A percentile compares a stretch with the other conserved stretches of the same genome.
These are phyloP conservation scores for Fusarium chaquense DNA, from an alignment of 2,329 filamentous ascomycete species.

Conservation along the genomic window DNA sequence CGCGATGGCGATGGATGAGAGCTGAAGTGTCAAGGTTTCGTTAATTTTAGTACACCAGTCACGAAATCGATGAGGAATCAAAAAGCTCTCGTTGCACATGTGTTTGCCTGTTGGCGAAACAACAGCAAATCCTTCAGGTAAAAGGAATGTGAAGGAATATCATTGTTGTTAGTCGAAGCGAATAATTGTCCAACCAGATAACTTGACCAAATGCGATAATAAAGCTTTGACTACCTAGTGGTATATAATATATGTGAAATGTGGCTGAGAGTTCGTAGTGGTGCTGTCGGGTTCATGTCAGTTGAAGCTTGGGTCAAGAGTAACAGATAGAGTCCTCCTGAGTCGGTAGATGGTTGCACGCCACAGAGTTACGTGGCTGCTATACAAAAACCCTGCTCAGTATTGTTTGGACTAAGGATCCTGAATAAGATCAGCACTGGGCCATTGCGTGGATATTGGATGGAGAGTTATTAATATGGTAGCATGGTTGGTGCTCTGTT, in stretches of 20 bases:
- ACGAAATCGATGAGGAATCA: not conserved
- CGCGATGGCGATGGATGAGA: not conserved
- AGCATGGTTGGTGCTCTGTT: constrained; percentile 18
- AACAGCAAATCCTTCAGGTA: constrained; percentile 24
- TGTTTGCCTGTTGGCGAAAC: constrained; percentile 20
- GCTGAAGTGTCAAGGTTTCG: not conserved
- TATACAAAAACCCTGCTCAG: constrained; percentile 26
- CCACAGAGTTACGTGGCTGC: constrained; percentile 27
- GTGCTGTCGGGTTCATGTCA: constrained; percentile 8
- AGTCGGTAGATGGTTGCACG: constrained; percentile 21
- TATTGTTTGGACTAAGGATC: constrained; percentile 28
- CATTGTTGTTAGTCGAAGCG: not conserved
- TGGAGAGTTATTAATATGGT: constrained; percentile 12
- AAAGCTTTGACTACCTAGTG: not conserved
- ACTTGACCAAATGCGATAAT: not conserved
- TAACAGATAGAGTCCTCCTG: constrained; percentile 30
- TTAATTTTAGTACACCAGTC: not conserved
- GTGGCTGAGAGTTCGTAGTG: constrained; percentile 23
- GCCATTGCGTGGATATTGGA: constrained; percentile 18
- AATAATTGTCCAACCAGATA: constrained; percentile 1
- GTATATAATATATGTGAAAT: constrained; percentile 33
- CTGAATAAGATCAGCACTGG: constrained; percentile 15
- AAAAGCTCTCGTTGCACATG: not conserved
- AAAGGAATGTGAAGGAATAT: not conserved
- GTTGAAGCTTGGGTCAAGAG: constrained; percentile 22